These are phyloP conservation scores for Claviceps quebecensis DNA, from an alignment of 2,329 filamentous ascomycete species.

Conservation along the genomic window DNA sequence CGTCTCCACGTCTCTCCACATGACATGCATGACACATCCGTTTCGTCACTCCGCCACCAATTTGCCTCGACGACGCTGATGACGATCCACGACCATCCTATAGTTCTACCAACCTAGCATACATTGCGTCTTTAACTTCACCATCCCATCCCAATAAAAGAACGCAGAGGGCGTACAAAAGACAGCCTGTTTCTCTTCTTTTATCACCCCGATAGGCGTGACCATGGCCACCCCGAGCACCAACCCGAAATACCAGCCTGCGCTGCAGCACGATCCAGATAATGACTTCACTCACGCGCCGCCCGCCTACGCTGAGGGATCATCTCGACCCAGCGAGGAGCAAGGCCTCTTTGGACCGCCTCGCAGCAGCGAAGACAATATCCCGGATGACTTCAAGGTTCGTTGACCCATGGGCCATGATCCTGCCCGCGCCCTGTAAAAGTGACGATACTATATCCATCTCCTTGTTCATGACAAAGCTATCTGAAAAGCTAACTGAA, in stretches of 20 bases:
- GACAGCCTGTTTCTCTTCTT: background rate
- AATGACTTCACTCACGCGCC: slow-evolving; percentile 70
- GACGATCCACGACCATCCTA: background rate
- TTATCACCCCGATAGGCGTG: background rate
- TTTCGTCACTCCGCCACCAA: background rate
- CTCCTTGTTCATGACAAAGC: no score
- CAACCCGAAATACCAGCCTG: slow-evolving; percentile 69
- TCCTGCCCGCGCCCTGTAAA: background rate
- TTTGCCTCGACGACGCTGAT: background rate
- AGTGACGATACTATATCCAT: background rate
- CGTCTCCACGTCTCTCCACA: no score
- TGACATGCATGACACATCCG: background rate
- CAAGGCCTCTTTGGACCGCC: slow-evolving; percentile 53
- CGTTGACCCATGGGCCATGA: background rate
- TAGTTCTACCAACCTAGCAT: background rate
- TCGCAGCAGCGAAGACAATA: slow-evolving; percentile 72
- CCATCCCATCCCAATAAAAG: background rate
- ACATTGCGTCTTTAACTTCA: background rate
- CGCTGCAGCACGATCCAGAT: slow-evolving; percentile 68
- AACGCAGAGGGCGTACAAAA: background rate
- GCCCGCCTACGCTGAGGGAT: slow-evolving; percentile 56
- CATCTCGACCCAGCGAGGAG: slow-evolving; percentile 38
- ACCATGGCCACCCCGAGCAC: slow-evolving; percentile 43
- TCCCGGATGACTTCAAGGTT: slow-evolving; percentile 96
- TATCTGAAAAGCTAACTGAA: background rate